These are phyloP conservation scores for Fusarium chlamydosporum DNA, from an alignment of 2,329 filamentous ascomycete genomes.

Conservation along the genomic window DNA sequence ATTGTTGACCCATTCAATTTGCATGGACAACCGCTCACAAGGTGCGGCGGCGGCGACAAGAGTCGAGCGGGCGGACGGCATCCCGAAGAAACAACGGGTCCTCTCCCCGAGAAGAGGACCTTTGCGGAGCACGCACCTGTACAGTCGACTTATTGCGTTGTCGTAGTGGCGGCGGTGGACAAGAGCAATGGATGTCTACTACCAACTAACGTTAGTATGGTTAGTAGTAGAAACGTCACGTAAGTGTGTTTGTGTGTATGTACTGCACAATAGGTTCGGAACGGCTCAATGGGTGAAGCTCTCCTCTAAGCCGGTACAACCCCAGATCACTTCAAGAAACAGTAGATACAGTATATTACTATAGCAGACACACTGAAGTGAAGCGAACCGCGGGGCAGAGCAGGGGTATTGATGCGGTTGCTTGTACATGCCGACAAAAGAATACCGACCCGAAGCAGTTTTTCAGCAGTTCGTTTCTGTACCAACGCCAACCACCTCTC, in stretches of 20 bases:
- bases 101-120: conserved; percentile 17
- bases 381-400: conserved; percentile 29
- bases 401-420: conserved; percentile 25
- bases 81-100: conserved; percentile 26
- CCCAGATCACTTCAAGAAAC: conserved; percentile 16
- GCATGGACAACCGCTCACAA: conserved; percentile 23
- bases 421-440: conserved; percentile 5
- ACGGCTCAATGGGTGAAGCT: conserved; percentile 31
- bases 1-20: conserved; percentile 14
- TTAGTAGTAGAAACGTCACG: conserved; percentile 44
- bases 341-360: not conserved
- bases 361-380: not conserved
- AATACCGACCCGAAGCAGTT: not conserved
- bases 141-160: not conserved
- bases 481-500: not conserved
- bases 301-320: conserved; percentile 35
- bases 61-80: conserved; percentile 19
- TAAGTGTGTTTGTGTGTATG: conserved; percentile 32
- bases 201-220: conserved; percentile 7
- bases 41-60: conserved; percentile 18
- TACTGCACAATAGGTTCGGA: conserved; percentile 2
- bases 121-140: conserved; percentile 40
- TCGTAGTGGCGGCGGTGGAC: conserved; percentile 36
- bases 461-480: not conserved
- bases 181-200: conserved; percentile 3